Evolutionary conservation across 2,329 filamentous ascomycete species (phyloP), one percentile per base, ranked within the genome.

Genomic region (Pseudogymnoascus sp.): DNA sequence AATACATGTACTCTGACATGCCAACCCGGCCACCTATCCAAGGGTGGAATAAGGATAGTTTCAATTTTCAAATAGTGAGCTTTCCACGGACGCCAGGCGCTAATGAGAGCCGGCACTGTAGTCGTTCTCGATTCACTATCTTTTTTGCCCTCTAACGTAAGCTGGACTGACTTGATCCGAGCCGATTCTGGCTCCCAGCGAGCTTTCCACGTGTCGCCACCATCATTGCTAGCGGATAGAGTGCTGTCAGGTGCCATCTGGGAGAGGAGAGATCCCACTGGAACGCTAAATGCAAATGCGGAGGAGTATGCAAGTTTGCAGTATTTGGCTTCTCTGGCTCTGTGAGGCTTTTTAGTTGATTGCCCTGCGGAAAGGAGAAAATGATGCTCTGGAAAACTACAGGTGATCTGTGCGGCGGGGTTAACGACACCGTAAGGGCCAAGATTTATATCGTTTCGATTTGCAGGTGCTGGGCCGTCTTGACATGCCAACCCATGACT

Each of bases 271-370:
- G 68, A 35, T 1, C 77, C 78, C 0, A 72, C 74, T 0, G 78
- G 78, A 0, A 79, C 77, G 6, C 73, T 76, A 61, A 81, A 81
- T 0, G 72, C 74, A 43, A 81, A 80, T 0, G 76, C 68, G 0
- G 79, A 81, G 0, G 79, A 81, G 66, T 81, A 80, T 2, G 77
- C 77, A 43, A 80, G 78, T 63, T 80, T 80, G 64, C 72, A 72
- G 63, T 80, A 80, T 61, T 80, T 80, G 1, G 78, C 76, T 63
- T 78, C 71, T 0, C 66, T 73, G 0, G 74, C 74, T 64, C 78
- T 78, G 65, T 76, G 72, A 0, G 71, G 72, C 71, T 71, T 75
- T 4, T 64, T 69, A 1, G 72, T 72, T 21, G 76, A 77, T 39
- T 79, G 77, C 0, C 74, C 76, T 0, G 73, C 70, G 0, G 76